Base-by-base conservation (phyloP, 2,329 filamentous ascomycete genomes). In the Phaeoacremonium minimum region DNA sequence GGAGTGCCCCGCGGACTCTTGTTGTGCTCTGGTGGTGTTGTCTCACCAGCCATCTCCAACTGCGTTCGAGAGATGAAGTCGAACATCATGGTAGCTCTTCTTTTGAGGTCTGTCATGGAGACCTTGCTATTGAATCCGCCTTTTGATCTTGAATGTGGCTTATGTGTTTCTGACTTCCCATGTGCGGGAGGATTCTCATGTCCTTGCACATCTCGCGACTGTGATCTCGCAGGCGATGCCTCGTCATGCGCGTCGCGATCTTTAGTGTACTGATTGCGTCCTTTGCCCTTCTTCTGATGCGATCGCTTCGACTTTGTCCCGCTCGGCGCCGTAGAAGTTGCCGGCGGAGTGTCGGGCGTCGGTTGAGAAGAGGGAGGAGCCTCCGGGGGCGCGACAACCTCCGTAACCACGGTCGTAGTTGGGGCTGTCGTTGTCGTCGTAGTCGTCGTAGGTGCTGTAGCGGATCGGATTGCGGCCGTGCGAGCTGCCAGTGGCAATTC, bases 31-130 rank as follows among this genome's bases (percentile, higher is more conserved):
- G 61, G 54, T 6, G 62, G 69, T 43, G 64, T 61, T 58, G 66
- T 61, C 42, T 82, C 83, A 18, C 77, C 80, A 2, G 87, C 88
- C 61, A 95, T 76, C 52, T 96, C 90, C 6, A 95, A 73, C 58
- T 96, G 89, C 39, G 88, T 91, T 46, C 87, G 80, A 4, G 85
- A 83, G 45, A 96, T 95, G 53, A 91, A 96, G 48, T 93, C 88
- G 41, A 95, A 73, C 55, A 96, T 94, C 15, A 78, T 85, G 4
- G 85, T 78, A 6, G 90, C 87, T 8, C 88, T 83, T 46, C 86
- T 80, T 62, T 86, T 87, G 79, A 95, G 89, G 54, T 95, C 89
- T 41, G 83, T 83, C 81, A 94, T 86, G 18, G 82, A 90, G 39
- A 89, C 77, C 57, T 86, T 88, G 47, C 75, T 80, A 45, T 70